Base-by-base conservation (phyloP, 2,329 filamentous ascomycete species). In the Cryphonectria japonica region DNA sequence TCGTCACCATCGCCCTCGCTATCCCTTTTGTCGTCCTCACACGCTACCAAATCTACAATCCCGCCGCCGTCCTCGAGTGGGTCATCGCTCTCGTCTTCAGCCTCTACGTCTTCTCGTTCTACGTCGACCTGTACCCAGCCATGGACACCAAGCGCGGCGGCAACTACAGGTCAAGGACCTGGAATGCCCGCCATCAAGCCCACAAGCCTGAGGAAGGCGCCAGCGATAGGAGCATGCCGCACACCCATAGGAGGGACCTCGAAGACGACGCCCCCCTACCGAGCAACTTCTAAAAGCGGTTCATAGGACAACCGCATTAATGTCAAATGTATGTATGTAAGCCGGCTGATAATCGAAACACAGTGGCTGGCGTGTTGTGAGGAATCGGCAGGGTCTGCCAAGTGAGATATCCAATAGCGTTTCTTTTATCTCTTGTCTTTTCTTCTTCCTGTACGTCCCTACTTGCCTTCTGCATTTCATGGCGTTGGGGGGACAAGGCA, bases 41-140 rank as follows among this genome's bases (percentile, higher is more conserved):
- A 50, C 84, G 82, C 54, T 81, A 79, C 3, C 72, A 82, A 11
- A 77, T 84, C 29, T 60, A 67, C n/a, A 91, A 96, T 80, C 81
- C 83, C 1, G 93, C 91, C 54, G 96, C 94, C 7, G 83, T 97
- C 67, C 80, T 98, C 43, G 95, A 98, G 82, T 91, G 89, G 89
- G 78, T 89, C 72, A 89, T 98, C 74, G 89, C 94, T 43, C 90
- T 97, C 78, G 85, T 97, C 78, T 98, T 95, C 83, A 93, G 92
- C 68, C 92, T 95, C 78, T 98, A 97, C 82, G 86, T 97, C 73
- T 87, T 95, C 73, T 94, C 92, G 73, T 98, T 97, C 84, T 87
- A 92, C 77, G 86, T 98, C 78, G 95, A 99, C 82, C 89, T 99
- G 66, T 86, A 93, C 74, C 96, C 96, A 0, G 93, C 93, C 14